Conservation (phyloP, 495 filamentous ascomycete genomes). For the Hamigera avellanea region DNA sequence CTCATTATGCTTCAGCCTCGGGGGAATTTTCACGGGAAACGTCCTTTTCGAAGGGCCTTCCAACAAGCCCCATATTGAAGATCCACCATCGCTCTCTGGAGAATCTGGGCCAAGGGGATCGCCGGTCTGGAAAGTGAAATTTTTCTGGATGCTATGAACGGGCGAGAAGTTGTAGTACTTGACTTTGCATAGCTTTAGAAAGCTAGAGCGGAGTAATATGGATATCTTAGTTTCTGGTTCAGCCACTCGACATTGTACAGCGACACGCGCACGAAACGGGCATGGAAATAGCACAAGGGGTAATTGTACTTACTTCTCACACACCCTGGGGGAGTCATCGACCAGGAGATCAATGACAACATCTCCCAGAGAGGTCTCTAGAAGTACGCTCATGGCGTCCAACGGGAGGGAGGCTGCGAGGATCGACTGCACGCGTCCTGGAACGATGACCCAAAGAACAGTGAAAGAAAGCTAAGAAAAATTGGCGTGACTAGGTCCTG, state of each 20-base stretch:
- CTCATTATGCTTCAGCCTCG: slow-evolving; percentile 75
- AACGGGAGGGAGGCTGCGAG: slow-evolving; percentile 7
- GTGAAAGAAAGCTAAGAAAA: background rate
- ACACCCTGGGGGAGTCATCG: slow-evolving; percentile 75
- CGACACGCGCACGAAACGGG: background rate
- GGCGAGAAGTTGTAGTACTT: slow-evolving; percentile 98
- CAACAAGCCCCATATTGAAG: slow-evolving; percentile 80
- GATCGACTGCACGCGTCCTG: slow-evolving; percentile 12
- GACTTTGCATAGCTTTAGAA: slow-evolving; percentile 92
- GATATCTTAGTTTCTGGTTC: slow-evolving; percentile 41
- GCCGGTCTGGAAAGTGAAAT: slow-evolving; percentile 91
- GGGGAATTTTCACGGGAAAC: slow-evolving; percentile 73
- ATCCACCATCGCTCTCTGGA: slow-evolving; percentile 75
- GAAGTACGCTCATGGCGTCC: slow-evolving; percentile 58
- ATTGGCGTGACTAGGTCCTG: background rate
- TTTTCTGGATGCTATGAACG: slow-evolving; percentile 74
- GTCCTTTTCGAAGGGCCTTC: slow-evolving; percentile 60
- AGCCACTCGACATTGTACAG: slow-evolving; percentile 19
- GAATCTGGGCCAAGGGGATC: slow-evolving; percentile 82
- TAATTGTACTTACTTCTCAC: slow-evolving; percentile 64
- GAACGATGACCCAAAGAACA: background rate
- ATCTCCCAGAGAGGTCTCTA: slow-evolving; percentile 87
- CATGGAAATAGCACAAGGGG: background rate
- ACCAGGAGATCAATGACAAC: slow-evolving; percentile 86
- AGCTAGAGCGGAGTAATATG: slow-evolving; percentile 43